Evolutionary conservation across 139 green algal species (phyloP).

Genomic region (Haematococcus lacustris): DNA sequence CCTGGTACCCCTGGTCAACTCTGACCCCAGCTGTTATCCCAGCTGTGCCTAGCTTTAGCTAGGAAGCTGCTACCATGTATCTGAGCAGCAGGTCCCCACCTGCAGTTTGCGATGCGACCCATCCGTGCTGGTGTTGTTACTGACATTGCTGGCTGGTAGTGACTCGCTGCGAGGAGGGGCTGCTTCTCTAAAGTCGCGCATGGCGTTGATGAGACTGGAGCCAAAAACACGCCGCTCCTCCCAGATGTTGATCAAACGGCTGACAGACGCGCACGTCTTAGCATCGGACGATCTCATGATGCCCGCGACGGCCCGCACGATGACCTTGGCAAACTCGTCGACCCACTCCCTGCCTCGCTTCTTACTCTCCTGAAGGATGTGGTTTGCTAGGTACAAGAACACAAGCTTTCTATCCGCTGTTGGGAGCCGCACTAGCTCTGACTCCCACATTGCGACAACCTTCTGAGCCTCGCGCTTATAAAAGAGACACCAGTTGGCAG

Average conservation of each 20-base stretch:
- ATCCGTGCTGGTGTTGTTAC: too few relatives aligned
- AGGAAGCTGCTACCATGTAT: too few relatives aligned
- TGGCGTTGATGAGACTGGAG: conserved; percentile 21
- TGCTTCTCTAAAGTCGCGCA: too few relatives aligned
- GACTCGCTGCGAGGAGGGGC: too few relatives aligned
- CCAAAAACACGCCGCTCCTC: conserved; percentile 41
- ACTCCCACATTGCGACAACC: conserved; percentile 38
- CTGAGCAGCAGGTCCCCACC: too few relatives aligned
- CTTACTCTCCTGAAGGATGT: conserved; percentile 32
- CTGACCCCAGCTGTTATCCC: too few relatives aligned
- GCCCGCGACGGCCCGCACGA: conserved; percentile 8
- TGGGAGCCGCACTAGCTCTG: conserved; percentile 31
- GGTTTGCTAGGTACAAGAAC: conserved; percentile 45
- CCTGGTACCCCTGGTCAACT: too few relatives aligned
- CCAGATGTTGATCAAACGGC: conserved; percentile 28
- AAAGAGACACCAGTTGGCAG: conserved; percentile 41
- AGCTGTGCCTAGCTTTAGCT: too few relatives aligned
- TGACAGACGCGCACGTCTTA: not conserved
- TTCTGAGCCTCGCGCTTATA: conserved; percentile 35
- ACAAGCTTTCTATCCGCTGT: conserved; percentile 22
- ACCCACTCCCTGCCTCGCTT: conserved; percentile 58
- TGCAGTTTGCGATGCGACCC: too few relatives aligned
- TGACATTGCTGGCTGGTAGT: too few relatives aligned
- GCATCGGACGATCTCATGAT: conserved; percentile 1
- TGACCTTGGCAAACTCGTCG: conserved; percentile 47